Evolutionary conservation across 202 grass and related monocot genomes (phyloP).

Genomic region (Setaria italica): DNA sequence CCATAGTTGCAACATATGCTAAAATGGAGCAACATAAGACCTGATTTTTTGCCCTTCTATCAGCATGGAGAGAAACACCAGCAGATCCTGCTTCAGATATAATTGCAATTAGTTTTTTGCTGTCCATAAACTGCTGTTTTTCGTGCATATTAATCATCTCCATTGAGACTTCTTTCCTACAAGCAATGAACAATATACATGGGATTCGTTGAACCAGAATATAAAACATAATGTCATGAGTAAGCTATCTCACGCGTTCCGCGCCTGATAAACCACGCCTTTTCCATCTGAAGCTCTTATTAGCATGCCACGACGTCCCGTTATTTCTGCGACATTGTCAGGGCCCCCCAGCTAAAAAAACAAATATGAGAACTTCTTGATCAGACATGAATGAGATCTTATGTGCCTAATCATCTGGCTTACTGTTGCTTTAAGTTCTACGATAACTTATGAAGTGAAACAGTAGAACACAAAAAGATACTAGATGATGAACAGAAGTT

Average conservation of each 20-base stretch:
- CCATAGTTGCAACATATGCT: slow-evolving; percentile 13
- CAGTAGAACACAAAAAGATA: slow-evolving; percentile 4
- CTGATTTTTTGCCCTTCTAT: slow-evolving; percentile 94
- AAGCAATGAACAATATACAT: slow-evolving; percentile 41
- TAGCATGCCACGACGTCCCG: slow-evolving; percentile 92
- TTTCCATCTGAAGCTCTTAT: slow-evolving; percentile 84
- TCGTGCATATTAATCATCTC: slow-evolving; percentile 99
- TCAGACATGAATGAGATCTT: slow-evolving; percentile 40
- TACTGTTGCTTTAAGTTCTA: slow-evolving; percentile 25
- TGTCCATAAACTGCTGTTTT: slow-evolving; percentile 96
- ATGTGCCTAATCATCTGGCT: not conserved
- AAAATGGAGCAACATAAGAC: slow-evolving; percentile 50
- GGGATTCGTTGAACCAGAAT: slow-evolving; percentile 40
- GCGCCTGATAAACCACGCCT: slow-evolving; percentile 95
- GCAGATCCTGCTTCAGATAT: slow-evolving; percentile 99
- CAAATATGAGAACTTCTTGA: slow-evolving; percentile 46
- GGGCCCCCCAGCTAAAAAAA: slow-evolving; percentile 83
- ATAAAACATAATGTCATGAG: slow-evolving; percentile 44
- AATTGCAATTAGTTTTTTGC: slow-evolving; percentile 91
- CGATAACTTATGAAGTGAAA: not conserved
- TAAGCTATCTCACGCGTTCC: slow-evolving; percentile 80
- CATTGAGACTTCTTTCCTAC: slow-evolving; percentile 98
- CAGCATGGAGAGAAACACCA: slow-evolving; percentile 97
- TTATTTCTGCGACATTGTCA: slow-evolving; percentile 98
- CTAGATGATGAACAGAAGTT: slow-evolving; percentile 6